phyloP scores from a whole-genome alignment of 2,329 filamentous ascomycete genomes.

The Fusarium subtropicale region DNA sequence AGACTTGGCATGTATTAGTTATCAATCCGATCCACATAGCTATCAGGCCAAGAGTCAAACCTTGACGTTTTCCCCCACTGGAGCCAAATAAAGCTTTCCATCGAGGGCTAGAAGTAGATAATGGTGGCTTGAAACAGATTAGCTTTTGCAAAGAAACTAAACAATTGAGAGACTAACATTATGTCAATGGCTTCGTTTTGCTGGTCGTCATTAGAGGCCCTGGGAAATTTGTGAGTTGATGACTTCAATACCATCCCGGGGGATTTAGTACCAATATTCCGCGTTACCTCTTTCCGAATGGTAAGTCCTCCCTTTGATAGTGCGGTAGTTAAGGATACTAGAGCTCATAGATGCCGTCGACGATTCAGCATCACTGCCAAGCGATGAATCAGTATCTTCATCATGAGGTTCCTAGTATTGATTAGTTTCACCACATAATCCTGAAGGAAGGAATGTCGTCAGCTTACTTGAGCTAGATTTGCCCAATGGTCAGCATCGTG shows the following conservation, averaged over 20 bases:
- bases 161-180: not conserved
- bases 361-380: constrained; percentile 13
- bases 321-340: constrained; percentile 28
- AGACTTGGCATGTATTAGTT: not conserved
- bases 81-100: constrained; percentile 21
- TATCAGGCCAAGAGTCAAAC: not conserved
- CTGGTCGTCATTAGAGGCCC: constrained; percentile 36
- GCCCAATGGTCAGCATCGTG: constrained; percentile 21
- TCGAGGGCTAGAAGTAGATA: constrained; percentile 18
- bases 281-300: constrained; percentile 29
- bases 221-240: fast-evolving
- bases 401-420: not conserved
- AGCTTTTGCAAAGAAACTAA: fast-evolving
- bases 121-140: constrained; percentile 15
- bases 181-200: constrained; percentile 39
- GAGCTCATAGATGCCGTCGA: constrained; percentile 35
- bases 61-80: constrained; percentile 15
- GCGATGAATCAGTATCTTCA: constrained; percentile 15
- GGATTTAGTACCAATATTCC: constrained; percentile 8
- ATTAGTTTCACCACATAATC: not conserved
- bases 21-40: fast-evolving
- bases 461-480: not conserved
- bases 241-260: fast-evolving
- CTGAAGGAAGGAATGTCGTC: fast-evolving
- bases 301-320: constrained; percentile 31